phyloP scores from a whole-genome alignment of 1,139 yeast genomes.

The Yarrowia galli region DNA sequence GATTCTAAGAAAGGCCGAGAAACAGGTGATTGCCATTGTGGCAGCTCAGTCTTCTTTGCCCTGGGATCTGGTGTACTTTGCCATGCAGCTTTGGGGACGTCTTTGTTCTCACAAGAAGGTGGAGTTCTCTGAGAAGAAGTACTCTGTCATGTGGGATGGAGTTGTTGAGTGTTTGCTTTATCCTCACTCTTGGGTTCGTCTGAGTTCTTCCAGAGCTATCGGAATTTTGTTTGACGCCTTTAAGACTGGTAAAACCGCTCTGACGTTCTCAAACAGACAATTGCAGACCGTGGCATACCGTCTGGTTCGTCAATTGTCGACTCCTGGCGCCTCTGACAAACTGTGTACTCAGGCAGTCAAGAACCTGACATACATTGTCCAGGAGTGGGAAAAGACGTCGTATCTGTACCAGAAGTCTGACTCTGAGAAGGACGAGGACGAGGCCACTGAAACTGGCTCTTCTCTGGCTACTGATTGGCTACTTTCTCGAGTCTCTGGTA shows the following conservation, averaged over 20 bases:
- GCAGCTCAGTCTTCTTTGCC: slow-evolving; percentile 46
- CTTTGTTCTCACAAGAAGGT: slow-evolving; percentile 41
- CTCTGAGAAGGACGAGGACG: slow-evolving; percentile 47
- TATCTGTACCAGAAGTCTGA: slow-evolving; percentile 51
- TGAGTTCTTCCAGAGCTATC: slow-evolving; percentile 68
- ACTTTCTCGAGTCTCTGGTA: slow-evolving; percentile 63
- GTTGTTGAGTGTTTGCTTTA: slow-evolving; percentile 67
- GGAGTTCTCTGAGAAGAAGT: slow-evolving; percentile 48
- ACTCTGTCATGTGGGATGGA: slow-evolving; percentile 58
- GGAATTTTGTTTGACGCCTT: slow-evolving; percentile 58
- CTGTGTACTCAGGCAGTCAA: slow-evolving; percentile 72
- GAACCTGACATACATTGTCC: slow-evolving; percentile 67
- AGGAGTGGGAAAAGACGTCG: slow-evolving; percentile 64
- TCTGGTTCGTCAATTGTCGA: slow-evolving; percentile 77
- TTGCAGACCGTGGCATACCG: slow-evolving; percentile 73
- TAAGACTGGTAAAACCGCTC: slow-evolving; percentile 46
- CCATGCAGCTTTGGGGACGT: slow-evolving; percentile 61
- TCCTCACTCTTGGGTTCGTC: slow-evolving; percentile 93
- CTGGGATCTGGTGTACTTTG: slow-evolving; percentile 82
- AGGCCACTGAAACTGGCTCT: slow-evolving; percentile 43
- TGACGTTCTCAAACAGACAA: slow-evolving; percentile 42
- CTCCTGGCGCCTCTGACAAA: slow-evolving; percentile 72
- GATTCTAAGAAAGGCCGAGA: slow-evolving; percentile 44
- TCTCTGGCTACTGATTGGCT: slow-evolving; percentile 66
- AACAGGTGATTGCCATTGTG: slow-evolving; percentile 44